Base-by-base conservation (phyloP, 345 rosid species). In the Euclidium syriacum region DNA sequence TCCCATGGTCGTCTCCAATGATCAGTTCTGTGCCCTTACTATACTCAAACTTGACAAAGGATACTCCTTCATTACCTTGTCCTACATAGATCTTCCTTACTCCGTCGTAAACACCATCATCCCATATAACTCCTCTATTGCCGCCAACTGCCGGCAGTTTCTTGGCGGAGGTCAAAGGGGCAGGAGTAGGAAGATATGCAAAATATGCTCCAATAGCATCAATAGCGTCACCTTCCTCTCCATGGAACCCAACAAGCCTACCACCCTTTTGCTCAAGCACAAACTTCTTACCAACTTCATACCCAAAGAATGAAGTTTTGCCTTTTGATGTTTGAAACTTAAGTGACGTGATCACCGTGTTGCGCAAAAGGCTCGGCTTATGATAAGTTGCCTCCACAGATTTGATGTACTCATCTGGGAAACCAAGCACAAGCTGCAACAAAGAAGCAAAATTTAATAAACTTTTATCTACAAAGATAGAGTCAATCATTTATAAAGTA, bases 121-220 rank as follows among this genome's bases (percentile, higher is more conserved):
- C 74, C 74, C 74, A 69, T 34, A 25, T 4, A 61, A 25, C 48
- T 52, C 73, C 68, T 30, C 18, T 68, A 1, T 69, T 43, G 9
- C 73, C 73, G 3, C 73, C 74, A 18, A 34, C 6, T 3, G 69
- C 20, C 26, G 43, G 19, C 19, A 62, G 15, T 20, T 43, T 61
- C 56, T 70, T 44, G 25, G 62, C 6, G 17, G 32, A 50, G 27
- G 10, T 30, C 30, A 32, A 0, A 3, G 42, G 53, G 26, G 49
- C 6, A 6, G 20, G 19, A 38, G 46, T 5, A 0, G 33, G 26
- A 33, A 43, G 10, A 54, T 19, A 65, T 20, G 43, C 10, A 22
- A 58, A 57, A 58, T 58, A 67, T 26, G 72, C 72, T 27, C 72
- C 72, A 47, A 68, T 17, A 15, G 65, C 29, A 67, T 67, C 50